Base-by-base conservation (phyloP, 2,329 filamentous ascomycete species). In the Iodosphaeria phyllophila region DNA sequence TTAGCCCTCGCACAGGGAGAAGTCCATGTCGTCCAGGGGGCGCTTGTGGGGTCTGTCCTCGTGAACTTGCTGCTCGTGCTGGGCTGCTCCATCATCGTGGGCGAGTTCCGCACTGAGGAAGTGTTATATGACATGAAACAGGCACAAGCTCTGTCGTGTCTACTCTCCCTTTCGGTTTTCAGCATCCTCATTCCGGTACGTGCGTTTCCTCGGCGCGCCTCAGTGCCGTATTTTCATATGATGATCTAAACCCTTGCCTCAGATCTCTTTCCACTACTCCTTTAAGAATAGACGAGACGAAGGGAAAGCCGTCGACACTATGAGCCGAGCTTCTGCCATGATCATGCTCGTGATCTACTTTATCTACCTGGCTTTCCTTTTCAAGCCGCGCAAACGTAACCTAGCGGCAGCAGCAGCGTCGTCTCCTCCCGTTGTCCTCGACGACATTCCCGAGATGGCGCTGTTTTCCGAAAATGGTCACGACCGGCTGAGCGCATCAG, bases 81-180 rank as follows among this genome's bases (percentile, higher is more conserved):
- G 58, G 84, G 82, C 28, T 91, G 84, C 70, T 89, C 74, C 45
- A 93, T 91, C 59, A 89, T 92, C 55, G 74, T 79, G 31, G 83
- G 80, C 24, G 82, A 82, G 4, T 47, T 91, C 30, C 69, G 84
- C 15, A 43, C 65, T 15, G 77, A 91, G 44, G 86, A 93, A 46
- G 74, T 69, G 47, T 95, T 93, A 64, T 92, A 93, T 55, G 70
- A 77, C 17, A 86, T 79, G 0, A 83, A n/a, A n/a, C n/a, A 93
- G 5, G 84, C 84, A 0, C 83, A 92, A 47, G 92, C 84, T 0
- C 79, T 83, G 4, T 73, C 83, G 9, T 82, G 75, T 40, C 53
- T 92, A 26, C 64, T 92, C 12, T 74, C 79, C 8, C 58, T 92
- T 12, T 74, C 77, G 9, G 77, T 91, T 18, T 74, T 73, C 24